Conservation (phyloP, 2,329 filamentous ascomycete genomes). For the Aspergillus thermomutatus region DNA sequence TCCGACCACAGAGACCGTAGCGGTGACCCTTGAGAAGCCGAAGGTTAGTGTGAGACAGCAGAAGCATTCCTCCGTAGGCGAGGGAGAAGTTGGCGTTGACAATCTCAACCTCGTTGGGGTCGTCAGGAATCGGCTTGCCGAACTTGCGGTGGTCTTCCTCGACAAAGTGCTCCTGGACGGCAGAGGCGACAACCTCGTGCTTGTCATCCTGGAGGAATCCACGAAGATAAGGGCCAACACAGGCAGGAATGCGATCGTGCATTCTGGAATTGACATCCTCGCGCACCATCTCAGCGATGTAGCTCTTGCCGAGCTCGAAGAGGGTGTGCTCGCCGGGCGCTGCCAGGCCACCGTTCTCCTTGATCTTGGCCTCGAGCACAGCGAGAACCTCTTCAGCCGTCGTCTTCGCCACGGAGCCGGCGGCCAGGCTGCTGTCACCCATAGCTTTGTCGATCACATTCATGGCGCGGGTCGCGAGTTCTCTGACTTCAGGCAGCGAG, state of each 20-base stretch:
- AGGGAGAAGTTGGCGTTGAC: slow-evolving; percentile 98
- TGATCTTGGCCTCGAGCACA: slow-evolving; percentile 71
- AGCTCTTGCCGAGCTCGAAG: slow-evolving; percentile 66
- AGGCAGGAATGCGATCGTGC: slow-evolving; percentile 65
- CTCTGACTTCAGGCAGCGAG: slow-evolving; percentile 90
- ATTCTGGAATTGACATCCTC: slow-evolving; percentile 84
- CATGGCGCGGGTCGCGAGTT: slow-evolving; percentile 77
- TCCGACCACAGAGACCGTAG: slow-evolving; percentile 94
- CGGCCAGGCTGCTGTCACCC: slow-evolving; percentile 60
- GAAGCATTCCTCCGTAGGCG: slow-evolving; percentile 94
- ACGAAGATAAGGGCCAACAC: slow-evolving; percentile 72
- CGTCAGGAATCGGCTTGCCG: slow-evolving; percentile 78
- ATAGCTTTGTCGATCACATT: slow-evolving; percentile 92
- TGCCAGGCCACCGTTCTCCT: slow-evolving; percentile 63
- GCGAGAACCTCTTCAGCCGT: slow-evolving; percentile 67
- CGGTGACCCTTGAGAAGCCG: slow-evolving; percentile 93
- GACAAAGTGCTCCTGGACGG: slow-evolving; percentile 73
- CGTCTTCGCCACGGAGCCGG: slow-evolving; percentile 59
- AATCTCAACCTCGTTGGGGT: slow-evolving; percentile 90
- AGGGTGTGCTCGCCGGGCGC: slow-evolving; percentile 60
- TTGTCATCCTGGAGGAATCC: slow-evolving; percentile 63
- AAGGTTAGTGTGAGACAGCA: slow-evolving; percentile 93
- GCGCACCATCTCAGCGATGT: slow-evolving; percentile 78
- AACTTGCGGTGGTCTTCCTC: slow-evolving; percentile 85
- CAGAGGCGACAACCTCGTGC: slow-evolving; percentile 64